Percentiles rank a stretch among this genome's conserved stretches.
Conservation (phyloP, 371 early-diverging fungal genomes). For the Mortierella sp. region DNA sequence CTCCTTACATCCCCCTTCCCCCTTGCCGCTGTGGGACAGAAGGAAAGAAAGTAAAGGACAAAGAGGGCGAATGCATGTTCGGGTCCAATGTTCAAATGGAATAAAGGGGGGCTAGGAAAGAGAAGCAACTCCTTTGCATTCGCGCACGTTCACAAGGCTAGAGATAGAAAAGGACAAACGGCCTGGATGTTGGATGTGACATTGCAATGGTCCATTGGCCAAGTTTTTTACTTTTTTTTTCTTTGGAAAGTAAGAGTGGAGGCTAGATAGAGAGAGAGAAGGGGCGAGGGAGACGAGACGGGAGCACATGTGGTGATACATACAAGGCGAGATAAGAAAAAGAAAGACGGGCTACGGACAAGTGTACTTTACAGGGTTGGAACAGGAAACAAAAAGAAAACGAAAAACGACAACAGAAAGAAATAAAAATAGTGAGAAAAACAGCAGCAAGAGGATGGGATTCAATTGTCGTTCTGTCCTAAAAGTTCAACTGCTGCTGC, state of each 20-base stretch:
- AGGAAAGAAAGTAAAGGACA: not conserved
- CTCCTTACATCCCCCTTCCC: not conserved
- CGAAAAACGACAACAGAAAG: not conserved
- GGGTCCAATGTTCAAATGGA: not conserved
- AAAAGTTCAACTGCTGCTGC: not conserved
- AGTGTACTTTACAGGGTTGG: not conserved
- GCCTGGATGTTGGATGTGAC: not conserved
- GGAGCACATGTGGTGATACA: not conserved
- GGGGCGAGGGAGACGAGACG: not conserved
- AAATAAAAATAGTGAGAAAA: not conserved
- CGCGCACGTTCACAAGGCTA: not conserved
- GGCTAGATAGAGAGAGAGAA: not conserved
- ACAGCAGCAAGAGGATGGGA: not conserved
- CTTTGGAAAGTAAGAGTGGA: not conserved
- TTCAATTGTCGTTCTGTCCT: conserved; percentile 12
- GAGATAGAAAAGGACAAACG: not conserved
- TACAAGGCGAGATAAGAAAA: conserved; percentile 3
- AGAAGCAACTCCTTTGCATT: not conserved
- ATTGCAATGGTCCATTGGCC: not conserved
- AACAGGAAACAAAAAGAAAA: not conserved
- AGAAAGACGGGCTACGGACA: not conserved
- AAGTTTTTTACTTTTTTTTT: not conserved
- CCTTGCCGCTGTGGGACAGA: not conserved
- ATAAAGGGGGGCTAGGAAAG: not conserved
- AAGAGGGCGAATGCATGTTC: not conserved